A percentile compares a stretch with the other conserved stretches of the same genome.
These are phyloP conservation scores for Curvularia sp. DNA, from an alignment of 2,329 filamentous ascomycete species.

Conservation along the genomic window DNA sequence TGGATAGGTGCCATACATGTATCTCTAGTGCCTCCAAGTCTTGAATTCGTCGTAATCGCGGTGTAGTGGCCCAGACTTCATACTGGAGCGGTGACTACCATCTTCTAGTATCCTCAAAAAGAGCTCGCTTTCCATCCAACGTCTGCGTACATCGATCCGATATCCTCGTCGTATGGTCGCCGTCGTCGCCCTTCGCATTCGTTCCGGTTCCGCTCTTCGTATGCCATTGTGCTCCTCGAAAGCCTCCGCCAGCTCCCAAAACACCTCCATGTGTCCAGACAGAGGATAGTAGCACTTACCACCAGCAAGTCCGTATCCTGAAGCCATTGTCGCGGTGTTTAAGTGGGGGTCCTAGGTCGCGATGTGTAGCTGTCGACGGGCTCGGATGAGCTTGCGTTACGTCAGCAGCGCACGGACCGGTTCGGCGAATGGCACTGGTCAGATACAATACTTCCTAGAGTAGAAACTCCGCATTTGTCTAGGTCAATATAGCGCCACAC, in stretches of 20 bases:
- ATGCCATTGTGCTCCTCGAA: constrained; percentile 29
- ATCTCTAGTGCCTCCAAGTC: neutral
- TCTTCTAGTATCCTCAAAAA: too few species aligned
- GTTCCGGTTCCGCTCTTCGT: constrained; percentile 18
- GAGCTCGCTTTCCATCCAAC: fast-evolving
- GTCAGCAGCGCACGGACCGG: constrained; percentile 14
- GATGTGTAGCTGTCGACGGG: constrained; percentile 9
- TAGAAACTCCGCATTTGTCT: neutral
- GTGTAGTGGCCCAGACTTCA: neutral
- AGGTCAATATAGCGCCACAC: neutral
- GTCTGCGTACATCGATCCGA: neutral
- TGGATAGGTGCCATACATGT: neutral
- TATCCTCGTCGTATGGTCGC: neutral
- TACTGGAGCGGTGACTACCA: neutral
- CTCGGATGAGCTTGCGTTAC: constrained; percentile 22
- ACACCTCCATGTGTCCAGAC: neutral
- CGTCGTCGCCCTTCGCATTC: constrained; percentile 13
- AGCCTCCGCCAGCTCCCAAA: constrained; percentile 20
- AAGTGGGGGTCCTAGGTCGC: constrained; percentile 34
- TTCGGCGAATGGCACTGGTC: neutral
- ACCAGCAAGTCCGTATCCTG: constrained; percentile 81
- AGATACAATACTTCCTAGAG: neutral
- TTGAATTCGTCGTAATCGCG: neutral
- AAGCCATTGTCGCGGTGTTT: constrained; percentile 68
- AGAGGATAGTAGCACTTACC: constrained; percentile 62